Percentiles rank a stretch among this genome's conserved stretches.
Evolutionary conservation across 768 basidiomycete species (phyloP).

Genomic region (Termitomyces sp.): DNA sequence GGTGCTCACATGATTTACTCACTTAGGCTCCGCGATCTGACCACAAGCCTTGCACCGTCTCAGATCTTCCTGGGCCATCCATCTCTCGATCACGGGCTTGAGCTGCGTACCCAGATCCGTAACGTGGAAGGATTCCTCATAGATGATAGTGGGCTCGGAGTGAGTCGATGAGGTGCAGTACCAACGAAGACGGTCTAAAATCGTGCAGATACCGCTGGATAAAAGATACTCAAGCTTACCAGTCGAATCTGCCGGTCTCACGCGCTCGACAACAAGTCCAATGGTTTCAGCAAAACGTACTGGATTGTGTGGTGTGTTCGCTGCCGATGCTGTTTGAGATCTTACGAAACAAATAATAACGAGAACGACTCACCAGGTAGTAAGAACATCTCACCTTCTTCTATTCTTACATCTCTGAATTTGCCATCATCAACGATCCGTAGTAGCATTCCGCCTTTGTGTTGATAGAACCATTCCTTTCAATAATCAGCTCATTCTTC

Average conservation of each 20-base stretch:
- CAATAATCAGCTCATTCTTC: conserved; percentile 48
- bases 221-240: conserved; percentile 44
- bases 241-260: conserved; percentile 65
- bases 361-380: conserved; percentile 64
- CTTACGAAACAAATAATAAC: background rate
- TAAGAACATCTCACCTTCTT: conserved; percentile 96
- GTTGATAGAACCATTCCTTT: conserved; percentile 99
- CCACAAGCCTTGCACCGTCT: conserved; percentile 41
- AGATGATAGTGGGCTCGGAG: conserved; percentile 62
- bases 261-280: conserved; percentile 86
- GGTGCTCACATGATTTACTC: too few relatives aligned
- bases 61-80: conserved; percentile 80
- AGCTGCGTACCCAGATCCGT: conserved; percentile 91
- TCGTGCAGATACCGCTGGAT: background rate
- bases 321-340: conserved; percentile 29
- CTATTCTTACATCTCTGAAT: conserved; percentile 84
- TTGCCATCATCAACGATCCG: conserved; percentile 75
- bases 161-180: conserved; percentile 59
- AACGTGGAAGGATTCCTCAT: conserved; percentile 83
- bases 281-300: conserved; percentile 87
- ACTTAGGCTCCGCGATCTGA: conserved; percentile 29
- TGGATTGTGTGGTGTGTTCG: conserved; percentile 95
- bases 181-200: conserved; percentile 82
- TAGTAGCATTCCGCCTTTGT: conserved; percentile 90
- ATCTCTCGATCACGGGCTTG: conserved; percentile 83